These are phyloP conservation scores for Trichoderma simmonsii DNA, from an alignment of 2,329 filamentous ascomycete genomes.

Conservation along the genomic window DNA sequence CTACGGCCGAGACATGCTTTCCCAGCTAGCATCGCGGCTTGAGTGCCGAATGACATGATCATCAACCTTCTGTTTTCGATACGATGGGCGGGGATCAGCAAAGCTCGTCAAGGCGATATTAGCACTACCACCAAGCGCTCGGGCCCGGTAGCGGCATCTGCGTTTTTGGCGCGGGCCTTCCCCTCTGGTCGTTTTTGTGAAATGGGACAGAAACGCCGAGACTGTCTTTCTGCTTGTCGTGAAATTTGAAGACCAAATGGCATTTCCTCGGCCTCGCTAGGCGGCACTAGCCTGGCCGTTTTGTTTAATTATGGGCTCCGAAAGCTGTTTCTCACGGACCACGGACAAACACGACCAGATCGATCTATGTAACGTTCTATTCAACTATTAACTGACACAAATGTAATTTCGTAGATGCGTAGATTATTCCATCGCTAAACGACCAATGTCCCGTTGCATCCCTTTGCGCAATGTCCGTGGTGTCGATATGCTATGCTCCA, in stretches of 20 bases:
- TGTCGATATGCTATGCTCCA: neutral
- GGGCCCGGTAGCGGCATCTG: constrained; percentile 1
- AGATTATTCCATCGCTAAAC: neutral
- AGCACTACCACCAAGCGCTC: neutral
- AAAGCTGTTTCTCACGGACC: neutral
- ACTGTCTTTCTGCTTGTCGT: neutral
- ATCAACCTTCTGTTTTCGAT: constrained; percentile 16
- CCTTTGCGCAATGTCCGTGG: neutral
- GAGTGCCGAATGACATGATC: neutral
- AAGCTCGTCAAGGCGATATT: neutral
- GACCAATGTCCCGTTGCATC: neutral
- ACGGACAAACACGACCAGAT: neutral
- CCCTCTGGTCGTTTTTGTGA: neutral
- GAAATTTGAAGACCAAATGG: neutral
- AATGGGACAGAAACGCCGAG: neutral
- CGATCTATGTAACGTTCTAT: constrained; percentile 12
- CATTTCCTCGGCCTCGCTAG: neutral
- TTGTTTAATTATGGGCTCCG: neutral
- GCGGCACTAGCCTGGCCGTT: neutral
- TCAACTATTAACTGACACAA: neutral
- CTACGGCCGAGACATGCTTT: neutral
- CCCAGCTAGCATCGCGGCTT: neutral
- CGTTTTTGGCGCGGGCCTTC: neutral
- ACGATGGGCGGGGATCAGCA: constrained; percentile 1
- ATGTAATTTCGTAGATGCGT: neutral